Evolutionary conservation across 495 filamentous ascomycete genomes (phyloP).

Genomic region (Talaromyces adpressus): DNA sequence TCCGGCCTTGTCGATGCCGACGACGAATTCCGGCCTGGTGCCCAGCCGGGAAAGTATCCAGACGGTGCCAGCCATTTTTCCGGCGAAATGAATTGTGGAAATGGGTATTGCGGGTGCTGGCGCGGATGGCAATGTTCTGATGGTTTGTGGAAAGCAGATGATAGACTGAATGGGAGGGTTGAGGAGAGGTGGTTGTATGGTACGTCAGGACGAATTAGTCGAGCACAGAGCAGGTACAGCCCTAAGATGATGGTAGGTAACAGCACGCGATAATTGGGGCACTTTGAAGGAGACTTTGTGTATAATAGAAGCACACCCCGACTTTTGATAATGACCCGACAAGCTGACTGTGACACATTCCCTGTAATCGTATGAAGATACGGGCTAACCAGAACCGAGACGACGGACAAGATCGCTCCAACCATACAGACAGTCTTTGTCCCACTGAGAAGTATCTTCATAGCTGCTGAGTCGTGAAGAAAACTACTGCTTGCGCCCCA

Average conservation of each 20-base stretch:
- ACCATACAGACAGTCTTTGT: slow-evolving; percentile 29
- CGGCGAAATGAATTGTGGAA: not conserved
- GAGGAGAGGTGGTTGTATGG: slow-evolving; percentile 28
- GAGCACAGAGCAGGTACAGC: slow-evolving; percentile 19
- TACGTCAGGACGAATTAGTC: slow-evolving; percentile 19
- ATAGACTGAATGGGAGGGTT: slow-evolving; percentile 23
- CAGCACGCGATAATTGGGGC: slow-evolving; percentile 9
- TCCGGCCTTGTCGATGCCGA: slow-evolving; percentile 14
- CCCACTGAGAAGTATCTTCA: slow-evolving; percentile 36
- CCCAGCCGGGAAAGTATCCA: not conserved
- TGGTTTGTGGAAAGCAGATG: slow-evolving; percentile 22
- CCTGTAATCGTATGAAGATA: slow-evolving; percentile 25
- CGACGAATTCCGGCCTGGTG: not conserved
- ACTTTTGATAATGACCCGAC: not conserved
- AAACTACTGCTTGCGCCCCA: slow-evolving; percentile 33
- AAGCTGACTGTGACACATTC: slow-evolving; percentile 16
- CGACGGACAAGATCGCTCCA: slow-evolving; percentile 21
- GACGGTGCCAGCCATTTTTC: not conserved
- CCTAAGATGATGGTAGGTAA: slow-evolving; percentile 12
- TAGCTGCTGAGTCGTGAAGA: slow-evolving; percentile 32
- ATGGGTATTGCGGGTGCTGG: not conserved
- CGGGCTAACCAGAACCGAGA: slow-evolving; percentile 24
- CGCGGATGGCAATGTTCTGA: slow-evolving; percentile 18
- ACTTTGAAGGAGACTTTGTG: not conserved
- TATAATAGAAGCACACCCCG: not conserved